Evolutionary conservation across 2,329 filamentous ascomycete species (phyloP).

Genomic region (Lachnellula cervina): DNA sequence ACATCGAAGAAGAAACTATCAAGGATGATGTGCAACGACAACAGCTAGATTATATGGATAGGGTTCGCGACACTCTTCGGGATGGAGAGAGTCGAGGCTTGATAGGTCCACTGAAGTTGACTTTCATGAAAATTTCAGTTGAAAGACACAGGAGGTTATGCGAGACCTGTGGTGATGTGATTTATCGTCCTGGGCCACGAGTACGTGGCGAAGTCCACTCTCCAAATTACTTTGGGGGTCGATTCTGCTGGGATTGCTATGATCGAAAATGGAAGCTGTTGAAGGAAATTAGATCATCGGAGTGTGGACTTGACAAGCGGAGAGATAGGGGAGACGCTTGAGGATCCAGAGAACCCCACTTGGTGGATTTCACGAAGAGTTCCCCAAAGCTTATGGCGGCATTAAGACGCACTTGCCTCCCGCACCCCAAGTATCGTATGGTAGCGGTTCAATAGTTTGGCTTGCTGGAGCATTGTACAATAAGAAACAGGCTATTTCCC

Average conservation of each 20-base stretch:
- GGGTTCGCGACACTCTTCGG: background rate
- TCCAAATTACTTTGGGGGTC: background rate
- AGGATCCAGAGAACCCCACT: background rate
- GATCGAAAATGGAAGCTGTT: background rate
- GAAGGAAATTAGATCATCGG: no score
- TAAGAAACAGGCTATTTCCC: no score
- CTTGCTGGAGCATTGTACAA: no score
- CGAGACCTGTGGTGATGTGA: background rate
- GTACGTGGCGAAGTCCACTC: no score
- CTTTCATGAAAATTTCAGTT: background rate
- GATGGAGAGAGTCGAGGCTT: background rate
- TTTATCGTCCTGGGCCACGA: background rate
- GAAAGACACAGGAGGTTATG: background rate
- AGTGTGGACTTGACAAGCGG: no score
- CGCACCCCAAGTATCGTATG: background rate
- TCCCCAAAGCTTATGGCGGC: background rate
- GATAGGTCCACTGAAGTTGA: background rate
- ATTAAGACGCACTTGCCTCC: no score
- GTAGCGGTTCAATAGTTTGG: background rate
- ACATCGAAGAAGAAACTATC: background rate
- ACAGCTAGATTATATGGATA: background rate
- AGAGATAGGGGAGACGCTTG: no score
- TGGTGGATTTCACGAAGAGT: background rate
- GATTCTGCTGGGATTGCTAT: background rate
- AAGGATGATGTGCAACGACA: background rate